Evolutionary conservation across 169 alveolate species (phyloP).

Genomic region (Eimeria acervulina): DNA sequence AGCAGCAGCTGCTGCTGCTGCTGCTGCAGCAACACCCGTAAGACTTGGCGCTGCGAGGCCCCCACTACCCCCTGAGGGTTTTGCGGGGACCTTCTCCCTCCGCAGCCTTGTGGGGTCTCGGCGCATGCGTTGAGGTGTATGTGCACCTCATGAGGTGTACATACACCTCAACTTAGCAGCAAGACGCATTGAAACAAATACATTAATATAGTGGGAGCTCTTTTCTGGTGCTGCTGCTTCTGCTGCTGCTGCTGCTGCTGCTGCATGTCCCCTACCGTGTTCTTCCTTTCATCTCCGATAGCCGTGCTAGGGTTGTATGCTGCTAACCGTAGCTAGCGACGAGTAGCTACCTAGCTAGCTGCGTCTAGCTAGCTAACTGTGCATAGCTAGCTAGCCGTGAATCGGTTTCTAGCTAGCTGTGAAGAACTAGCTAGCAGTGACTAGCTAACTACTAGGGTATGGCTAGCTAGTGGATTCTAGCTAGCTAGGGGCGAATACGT

Average conservation of each 20-base stretch:
- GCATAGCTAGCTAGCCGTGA: not conserved
- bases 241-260: no score
- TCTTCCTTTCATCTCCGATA: not conserved
- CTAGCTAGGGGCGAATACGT: no score
- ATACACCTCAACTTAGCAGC: not conserved
- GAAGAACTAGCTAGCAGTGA: not conserved
- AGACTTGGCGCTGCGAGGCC: not conserved
- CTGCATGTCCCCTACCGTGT: no score
- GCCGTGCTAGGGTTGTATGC: not conserved
- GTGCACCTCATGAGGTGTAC: no score
- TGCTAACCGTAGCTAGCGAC: not conserved
- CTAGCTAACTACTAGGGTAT: no score
- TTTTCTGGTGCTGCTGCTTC: not conserved
- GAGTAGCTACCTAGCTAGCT: not conserved
- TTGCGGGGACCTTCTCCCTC: not conserved
- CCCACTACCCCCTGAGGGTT: not conserved
- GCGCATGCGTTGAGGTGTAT: not conserved
- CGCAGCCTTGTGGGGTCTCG: conserved; percentile 8
- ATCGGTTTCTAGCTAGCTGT: not conserved
- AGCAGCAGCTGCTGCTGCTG: conserved; percentile 7
- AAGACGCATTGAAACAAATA: no score
- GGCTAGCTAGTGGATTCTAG: no score
- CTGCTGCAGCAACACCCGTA: not conserved
- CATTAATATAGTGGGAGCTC: not conserved
- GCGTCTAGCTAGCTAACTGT: not conserved